Conservation (phyloP, 345 rosid species). For the Camelina sativa region DNA sequence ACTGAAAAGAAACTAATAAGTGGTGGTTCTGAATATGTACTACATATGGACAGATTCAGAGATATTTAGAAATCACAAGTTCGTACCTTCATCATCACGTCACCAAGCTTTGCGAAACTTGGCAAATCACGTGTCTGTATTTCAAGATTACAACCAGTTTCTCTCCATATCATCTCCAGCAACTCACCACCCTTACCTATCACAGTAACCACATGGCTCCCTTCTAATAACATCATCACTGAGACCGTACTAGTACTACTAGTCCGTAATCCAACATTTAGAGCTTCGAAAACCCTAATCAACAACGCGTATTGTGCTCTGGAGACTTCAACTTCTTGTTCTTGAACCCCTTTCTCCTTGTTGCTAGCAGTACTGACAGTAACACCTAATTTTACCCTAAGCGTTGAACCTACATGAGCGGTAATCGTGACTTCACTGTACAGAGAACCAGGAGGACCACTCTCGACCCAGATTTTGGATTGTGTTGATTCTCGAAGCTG, state of each 20-base stretch:
- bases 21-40: no score
- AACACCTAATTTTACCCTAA: constrained; percentile 16
- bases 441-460: constrained; percentile 46
- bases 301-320: constrained; percentile 73
- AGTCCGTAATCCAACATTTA: constrained; percentile 19
- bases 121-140: constrained; percentile 56
- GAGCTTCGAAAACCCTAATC: constrained; percentile 72
- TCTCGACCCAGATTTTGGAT: constrained; percentile 65
- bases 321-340: constrained; percentile 53
- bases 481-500: constrained; percentile 59
- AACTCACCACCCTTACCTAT: constrained; percentile 69
- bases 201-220: constrained; percentile 55
- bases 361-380: not conserved
- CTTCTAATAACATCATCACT: constrained; percentile 64
- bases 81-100: constrained; percentile 65
- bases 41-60: no score
- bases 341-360: not conserved
- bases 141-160: constrained; percentile 58
- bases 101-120: constrained; percentile 51
- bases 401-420: constrained; percentile 44
- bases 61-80: not conserved
- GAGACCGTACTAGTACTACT: constrained; percentile 55
- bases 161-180: constrained; percentile 59
- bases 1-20: not conserved
- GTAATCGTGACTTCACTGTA: constrained; percentile 58